A percentile compares a stretch with the other conserved stretches of the same genome.
These are phyloP conservation scores for Curvularia lunata DNA, from an alignment of 2,329 filamentous ascomycete species.

Conservation along the genomic window DNA sequence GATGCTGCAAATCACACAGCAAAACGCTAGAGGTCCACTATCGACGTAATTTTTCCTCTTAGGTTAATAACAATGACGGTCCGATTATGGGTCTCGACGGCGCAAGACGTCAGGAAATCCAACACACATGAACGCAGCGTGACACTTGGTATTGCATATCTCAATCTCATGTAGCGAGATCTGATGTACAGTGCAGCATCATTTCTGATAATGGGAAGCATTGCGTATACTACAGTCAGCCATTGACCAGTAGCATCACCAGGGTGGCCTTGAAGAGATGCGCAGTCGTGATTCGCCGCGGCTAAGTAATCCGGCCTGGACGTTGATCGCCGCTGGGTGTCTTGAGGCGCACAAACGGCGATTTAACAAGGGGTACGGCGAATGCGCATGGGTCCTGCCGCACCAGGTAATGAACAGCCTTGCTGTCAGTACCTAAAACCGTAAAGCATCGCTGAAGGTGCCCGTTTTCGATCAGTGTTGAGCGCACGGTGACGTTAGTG, in stretches of 20 bases:
- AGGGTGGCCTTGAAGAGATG: neutral
- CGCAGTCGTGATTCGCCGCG: neutral
- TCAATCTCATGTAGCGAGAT: neutral
- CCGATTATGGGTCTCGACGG: neutral
- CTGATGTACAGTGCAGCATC: neutral
- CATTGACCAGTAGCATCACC: neutral
- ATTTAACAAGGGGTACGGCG: neutral
- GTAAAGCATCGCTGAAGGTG: neutral
- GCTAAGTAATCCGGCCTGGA: neutral
- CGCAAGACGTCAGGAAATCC: neutral
- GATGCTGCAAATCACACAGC: neutral
- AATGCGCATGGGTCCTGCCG: conserved; percentile 1
- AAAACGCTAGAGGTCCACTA: neutral
- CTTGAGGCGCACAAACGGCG: neutral
- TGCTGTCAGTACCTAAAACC: conserved; percentile 1
- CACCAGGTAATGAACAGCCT: conserved; percentile 3
- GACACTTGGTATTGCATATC: neutral
- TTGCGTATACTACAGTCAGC: neutral
- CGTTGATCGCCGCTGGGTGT: conserved; percentile 1
- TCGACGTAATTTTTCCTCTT: neutral
- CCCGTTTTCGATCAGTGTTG: conserved; percentile 5
- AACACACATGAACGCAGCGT: neutral
- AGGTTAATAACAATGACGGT: neutral
- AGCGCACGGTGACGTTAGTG: conserved; percentile 9
- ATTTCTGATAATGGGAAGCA: neutral